phyloP scores from a whole-genome alignment of 2,329 filamentous ascomycete species.

The Penicillium sp. region DNA sequence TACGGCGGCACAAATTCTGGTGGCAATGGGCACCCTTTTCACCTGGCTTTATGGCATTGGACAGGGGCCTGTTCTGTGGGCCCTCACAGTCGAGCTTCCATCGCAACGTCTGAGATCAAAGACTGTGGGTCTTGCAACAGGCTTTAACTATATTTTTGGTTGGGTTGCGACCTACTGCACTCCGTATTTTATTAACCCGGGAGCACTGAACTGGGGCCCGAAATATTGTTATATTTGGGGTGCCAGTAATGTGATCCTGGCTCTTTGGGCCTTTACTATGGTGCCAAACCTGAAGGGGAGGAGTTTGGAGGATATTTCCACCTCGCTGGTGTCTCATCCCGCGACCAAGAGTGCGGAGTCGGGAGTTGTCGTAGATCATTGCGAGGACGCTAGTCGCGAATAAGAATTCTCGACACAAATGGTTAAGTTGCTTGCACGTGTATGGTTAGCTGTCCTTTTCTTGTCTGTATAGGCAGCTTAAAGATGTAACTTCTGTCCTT shows the following conservation, averaged over 20 bases:
- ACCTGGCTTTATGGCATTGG: background rate
- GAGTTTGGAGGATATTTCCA: background rate
- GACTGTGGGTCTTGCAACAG: background rate
- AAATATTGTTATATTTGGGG: background rate
- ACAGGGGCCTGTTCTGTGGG: background rate
- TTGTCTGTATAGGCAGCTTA: too few relatives aligned
- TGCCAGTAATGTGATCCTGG: background rate
- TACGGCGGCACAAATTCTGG: background rate
- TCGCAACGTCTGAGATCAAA: background rate
- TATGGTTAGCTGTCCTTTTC: too few relatives aligned
- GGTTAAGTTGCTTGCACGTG: too few relatives aligned
- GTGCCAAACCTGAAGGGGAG: background rate
- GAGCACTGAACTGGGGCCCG: background rate
- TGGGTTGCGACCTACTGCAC: background rate
- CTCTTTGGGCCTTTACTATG: background rate
- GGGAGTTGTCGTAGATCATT: too few relatives aligned
- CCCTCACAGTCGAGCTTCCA: background rate
- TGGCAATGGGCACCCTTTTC: background rate
- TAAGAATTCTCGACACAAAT: too few relatives aligned
- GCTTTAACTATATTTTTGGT: background rate
- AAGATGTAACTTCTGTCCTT: too few relatives aligned
- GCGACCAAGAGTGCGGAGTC: too few relatives aligned
- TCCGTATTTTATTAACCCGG: background rate
- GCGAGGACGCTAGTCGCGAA: too few relatives aligned
- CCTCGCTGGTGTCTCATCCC: too few relatives aligned